A percentile compares a stretch with the other conserved stretches of the same genome.
Conservation (phyloP, 169 alveolate genomes). For the Theileria parva region DNA sequence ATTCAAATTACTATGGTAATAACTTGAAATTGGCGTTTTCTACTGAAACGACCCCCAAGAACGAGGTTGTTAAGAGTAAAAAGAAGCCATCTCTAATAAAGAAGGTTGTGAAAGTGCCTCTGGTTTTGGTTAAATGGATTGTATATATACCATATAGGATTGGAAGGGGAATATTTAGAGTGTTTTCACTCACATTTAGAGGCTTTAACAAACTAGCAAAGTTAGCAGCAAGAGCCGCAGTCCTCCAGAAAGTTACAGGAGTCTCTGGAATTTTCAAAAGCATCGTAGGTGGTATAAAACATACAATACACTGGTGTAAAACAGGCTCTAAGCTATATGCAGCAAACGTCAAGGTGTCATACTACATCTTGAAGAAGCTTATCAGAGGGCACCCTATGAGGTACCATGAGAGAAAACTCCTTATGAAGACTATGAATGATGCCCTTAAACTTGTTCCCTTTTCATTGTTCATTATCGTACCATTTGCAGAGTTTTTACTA, state of each 20-base stretch:
- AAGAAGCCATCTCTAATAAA: neutral
- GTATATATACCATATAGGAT: conserved; percentile 46
- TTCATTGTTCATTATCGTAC: conserved; percentile 84
- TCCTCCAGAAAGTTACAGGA: conserved; percentile 44
- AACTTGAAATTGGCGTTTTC: neutral
- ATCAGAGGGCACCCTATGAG: conserved; percentile 81
- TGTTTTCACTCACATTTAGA: conserved; percentile 32
- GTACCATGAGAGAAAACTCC: conserved; percentile 79
- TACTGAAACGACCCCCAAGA: neutral
- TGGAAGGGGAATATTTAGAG: conserved; percentile 36
- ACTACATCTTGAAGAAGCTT: conserved; percentile 71
- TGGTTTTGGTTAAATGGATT: conserved; percentile 31
- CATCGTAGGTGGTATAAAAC: conserved; percentile 59
- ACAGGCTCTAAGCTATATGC: conserved; percentile 74
- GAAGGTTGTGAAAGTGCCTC: conserved; percentile 23
- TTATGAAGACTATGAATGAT: conserved; percentile 83
- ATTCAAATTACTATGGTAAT: neutral
- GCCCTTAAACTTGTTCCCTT: conserved; percentile 84
- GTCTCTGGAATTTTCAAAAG: conserved; percentile 59
- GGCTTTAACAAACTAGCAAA: conserved; percentile 30
- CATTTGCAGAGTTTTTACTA: conserved; percentile 84
- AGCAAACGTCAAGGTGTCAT: conserved; percentile 77
- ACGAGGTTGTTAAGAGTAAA: neutral
- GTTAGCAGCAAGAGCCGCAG: conserved; percentile 55
- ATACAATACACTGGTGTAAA: conserved; percentile 79